Evolutionary conservation across 352 stramenopile genomes (phyloP), one percentile per base, ranked within the genome.

Genomic region (Phytophthora boehmeriae): DNA sequence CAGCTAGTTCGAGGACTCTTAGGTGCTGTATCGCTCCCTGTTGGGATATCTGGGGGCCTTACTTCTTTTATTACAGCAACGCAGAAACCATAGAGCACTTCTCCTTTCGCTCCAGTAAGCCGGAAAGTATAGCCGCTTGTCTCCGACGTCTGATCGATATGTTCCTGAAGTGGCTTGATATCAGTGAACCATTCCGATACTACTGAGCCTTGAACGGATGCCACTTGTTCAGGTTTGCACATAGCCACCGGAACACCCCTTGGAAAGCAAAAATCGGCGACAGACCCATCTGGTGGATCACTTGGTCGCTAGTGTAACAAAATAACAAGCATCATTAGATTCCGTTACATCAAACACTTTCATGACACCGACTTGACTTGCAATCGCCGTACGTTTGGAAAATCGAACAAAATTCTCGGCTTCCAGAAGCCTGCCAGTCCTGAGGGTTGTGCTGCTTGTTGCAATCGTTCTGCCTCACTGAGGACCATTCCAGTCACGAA

Each of bases 241-340:
- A 71, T 71, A 14, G 73, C 72, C 4, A 91, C 59, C 22, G 86
- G 84, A 11, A 93, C 83, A 32, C 86, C 86, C 17, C 73, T 68
- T 1, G 86, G 86, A 51, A 95, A 95, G 47, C 86, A 95, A 66
- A 95, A 95, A 50, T 91, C 81, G 1, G 78, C 84, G 8, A 93
- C 68, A 0, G 76, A 80, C 5, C 71, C 68, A 59, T 88, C 83
- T 5, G 75, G 73, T 19, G 68, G 23, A 23, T 75, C 63, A 51
- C 68, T 70, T 11, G 63, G 48, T 67, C 62, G 46, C 63, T 80
- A 54, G 4, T 16, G 19, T 4, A 8, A n/a, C 8, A 63, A 25
- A 50, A 43, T 19, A 56, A 44, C 22, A 16, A 39, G 45, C 35
- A 38, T 51, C 49, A 54, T 8, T 25, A 49, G 50, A 59, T 5